Evolutionary conservation across 768 basidiomycete species (phyloP), one percentile per base, ranked within the genome.

Genomic region (Lactarius psammicola): DNA sequence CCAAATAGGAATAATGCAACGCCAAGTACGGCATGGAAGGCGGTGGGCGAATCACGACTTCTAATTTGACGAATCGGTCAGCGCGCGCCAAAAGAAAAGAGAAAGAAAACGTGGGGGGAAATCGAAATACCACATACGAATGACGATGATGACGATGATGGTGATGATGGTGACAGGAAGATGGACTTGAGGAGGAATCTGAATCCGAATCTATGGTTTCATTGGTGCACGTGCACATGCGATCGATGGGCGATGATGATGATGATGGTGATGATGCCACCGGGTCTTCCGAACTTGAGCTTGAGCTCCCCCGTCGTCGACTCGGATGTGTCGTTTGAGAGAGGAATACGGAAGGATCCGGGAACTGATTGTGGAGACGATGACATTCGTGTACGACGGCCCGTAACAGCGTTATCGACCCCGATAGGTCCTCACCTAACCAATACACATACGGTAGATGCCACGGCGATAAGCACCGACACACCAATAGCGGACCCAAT

Each of bases 301-400:
- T 11, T 1, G 64, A 61, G 3, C 60, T n/a, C 18, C 62, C 65
- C 5, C 60, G 23, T 9, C 23, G 7, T 23, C 23, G 51, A 60
- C 33, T 11, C 3, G 10, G n/a, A 4, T 9, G 46, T 3, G n/a
- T 40, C 62, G 72, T 38, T 9, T 38, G 51, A 20, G 59, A 65
- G 71, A 68, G 85, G 26, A 87, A 72, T 20, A 80, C 75, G 26
- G 84, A 85, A 0, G 86, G 87, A 68, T 89, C 86, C 15, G 81
- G 78, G 71, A 84, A 83, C 33, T 75, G 74, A 33, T 79, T 68
- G 62, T 87, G 77, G 68, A 87, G 86, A n/a, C 84, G 81, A 74
- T 86, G 84, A 73, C 85, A 88, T 73, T 87, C 86, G 69, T 88
- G 85, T 5, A 89, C 81, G 58, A 88, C 84, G 6, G 82, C 87